phyloP scores from a whole-genome alignment of 805 yeast genomes.

The Teunomyces atbi region DNA sequence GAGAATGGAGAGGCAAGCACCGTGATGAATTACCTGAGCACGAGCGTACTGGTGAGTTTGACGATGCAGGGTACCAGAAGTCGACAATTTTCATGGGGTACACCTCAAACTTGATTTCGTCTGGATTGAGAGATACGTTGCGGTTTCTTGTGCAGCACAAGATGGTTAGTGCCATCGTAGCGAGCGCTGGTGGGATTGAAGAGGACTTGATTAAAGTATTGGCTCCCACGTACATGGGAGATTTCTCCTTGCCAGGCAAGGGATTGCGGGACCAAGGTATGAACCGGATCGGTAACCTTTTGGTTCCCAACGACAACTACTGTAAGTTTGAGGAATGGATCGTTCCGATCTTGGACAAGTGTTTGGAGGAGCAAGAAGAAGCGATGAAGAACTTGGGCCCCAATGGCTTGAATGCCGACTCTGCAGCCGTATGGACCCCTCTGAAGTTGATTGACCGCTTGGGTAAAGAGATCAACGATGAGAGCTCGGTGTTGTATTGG shows the following conservation, averaged over 20 bases:
- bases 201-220: constrained; percentile 95
- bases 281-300: constrained; percentile 95
- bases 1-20: constrained; percentile 87
- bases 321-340: constrained; percentile 99
- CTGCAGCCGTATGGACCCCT: constrained; percentile 87
- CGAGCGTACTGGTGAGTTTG: constrained; percentile 67
- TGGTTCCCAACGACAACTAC: constrained; percentile 97
- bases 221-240: constrained; percentile 96
- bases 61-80: constrained; percentile 73
- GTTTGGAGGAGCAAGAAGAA: constrained; percentile 85
- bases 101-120: constrained; percentile 92
- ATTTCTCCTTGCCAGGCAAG: constrained; percentile 77
- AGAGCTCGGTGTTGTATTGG: constrained; percentile 93
- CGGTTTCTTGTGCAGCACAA: constrained; percentile 89
- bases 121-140: constrained; percentile 90
- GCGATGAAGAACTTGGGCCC: constrained; percentile 50
- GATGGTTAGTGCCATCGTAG: constrained; percentile 90
- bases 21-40: constrained; percentile 67
- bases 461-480: constrained; percentile 94
- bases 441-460: constrained; percentile 86
- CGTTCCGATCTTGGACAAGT: constrained; percentile 84
- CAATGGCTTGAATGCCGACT: constrained; percentile 58
- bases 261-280: constrained; percentile 88
- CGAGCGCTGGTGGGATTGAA: constrained; percentile 98
- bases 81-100: constrained; percentile 94